phyloP scores from a whole-genome alignment of 139 green algal species.

The Chlorella vulgaris region DNA sequence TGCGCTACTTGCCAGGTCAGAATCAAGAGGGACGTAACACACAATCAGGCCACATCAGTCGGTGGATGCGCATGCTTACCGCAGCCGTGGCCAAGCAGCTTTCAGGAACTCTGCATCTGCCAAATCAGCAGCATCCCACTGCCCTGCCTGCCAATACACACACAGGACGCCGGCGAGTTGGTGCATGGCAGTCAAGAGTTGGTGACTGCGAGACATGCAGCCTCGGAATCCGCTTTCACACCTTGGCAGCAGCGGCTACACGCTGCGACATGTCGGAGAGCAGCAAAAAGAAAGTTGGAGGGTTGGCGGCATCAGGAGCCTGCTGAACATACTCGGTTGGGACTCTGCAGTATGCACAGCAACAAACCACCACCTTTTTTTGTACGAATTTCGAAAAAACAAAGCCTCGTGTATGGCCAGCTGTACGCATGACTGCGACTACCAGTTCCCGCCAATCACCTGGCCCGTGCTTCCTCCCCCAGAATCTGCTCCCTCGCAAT shows the following conservation, averaged over 20 bases:
- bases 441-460: neutral
- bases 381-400: too few relatives aligned
- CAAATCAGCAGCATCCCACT: conserved; percentile 1
- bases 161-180: neutral
- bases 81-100: conserved; percentile 77
- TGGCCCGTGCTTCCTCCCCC: conserved; percentile 68
- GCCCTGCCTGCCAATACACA: neutral
- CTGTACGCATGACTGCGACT: neutral
- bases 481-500: conserved; percentile 84
- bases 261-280: conserved; percentile 67
- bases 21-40: too few relatives aligned
- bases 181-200: neutral
- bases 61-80: conserved; percentile 19
- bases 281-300: conserved; percentile 89
- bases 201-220: neutral
- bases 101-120: conserved; percentile 40
- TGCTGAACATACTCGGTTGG: conserved; percentile 93
- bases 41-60: too few relatives aligned
- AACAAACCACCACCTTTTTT: neutral
- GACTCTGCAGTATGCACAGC: conserved; percentile 56
- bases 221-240: neutral
- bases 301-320: conserved; percentile 82
- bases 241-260: conserved; percentile 26
- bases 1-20: neutral
- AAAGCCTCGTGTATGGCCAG: too few relatives aligned